A percentile compares a stretch with the other conserved stretches of the same genome.
These are phyloP conservation scores for Schizonepeta tenuifolia DNA, from an alignment of 257 asterid genomes.

Conservation along the genomic window DNA sequence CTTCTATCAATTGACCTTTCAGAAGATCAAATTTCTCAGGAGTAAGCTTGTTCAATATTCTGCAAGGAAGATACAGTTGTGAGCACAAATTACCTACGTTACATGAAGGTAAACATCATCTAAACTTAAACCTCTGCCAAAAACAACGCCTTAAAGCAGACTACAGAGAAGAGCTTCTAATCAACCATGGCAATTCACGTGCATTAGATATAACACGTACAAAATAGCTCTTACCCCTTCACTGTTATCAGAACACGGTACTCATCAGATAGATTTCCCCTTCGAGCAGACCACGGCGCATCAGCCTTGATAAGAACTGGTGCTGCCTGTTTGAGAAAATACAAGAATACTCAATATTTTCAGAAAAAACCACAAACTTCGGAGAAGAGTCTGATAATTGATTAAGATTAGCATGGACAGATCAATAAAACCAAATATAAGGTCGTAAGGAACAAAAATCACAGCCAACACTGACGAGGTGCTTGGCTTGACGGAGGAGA, in stretches of 20 bases:
- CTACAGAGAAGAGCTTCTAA: neutral
- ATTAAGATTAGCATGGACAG: neutral
- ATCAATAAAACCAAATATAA: too few species aligned
- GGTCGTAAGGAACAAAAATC: too few species aligned
- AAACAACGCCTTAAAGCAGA: neutral
- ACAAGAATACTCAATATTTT: conserved; percentile 20
- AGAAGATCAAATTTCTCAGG: conserved; percentile 95
- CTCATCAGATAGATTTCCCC: conserved; percentile 80
- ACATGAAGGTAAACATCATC: neutral
- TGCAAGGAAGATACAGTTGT: conserved; percentile 39
- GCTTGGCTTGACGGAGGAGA: neutral
- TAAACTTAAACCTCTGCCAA: neutral
- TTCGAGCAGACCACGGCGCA: conserved; percentile 89
- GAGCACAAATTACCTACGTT: conserved; percentile 25
- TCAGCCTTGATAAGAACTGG: conserved; percentile 83
- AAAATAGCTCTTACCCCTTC: conserved; percentile 69
- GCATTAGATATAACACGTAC: conserved; percentile 22
- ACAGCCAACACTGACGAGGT: neutral
- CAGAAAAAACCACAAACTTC: neutral
- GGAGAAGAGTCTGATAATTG: neutral
- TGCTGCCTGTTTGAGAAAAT: conserved; percentile 55
- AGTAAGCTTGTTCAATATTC: conserved; percentile 95
- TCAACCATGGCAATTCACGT: neutral
- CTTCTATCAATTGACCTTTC: conserved; percentile 91
- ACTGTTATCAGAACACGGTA: conserved; percentile 87